Conservation (phyloP, 306 rosid genomes). For the Pyrus bretschneideri region DNA sequence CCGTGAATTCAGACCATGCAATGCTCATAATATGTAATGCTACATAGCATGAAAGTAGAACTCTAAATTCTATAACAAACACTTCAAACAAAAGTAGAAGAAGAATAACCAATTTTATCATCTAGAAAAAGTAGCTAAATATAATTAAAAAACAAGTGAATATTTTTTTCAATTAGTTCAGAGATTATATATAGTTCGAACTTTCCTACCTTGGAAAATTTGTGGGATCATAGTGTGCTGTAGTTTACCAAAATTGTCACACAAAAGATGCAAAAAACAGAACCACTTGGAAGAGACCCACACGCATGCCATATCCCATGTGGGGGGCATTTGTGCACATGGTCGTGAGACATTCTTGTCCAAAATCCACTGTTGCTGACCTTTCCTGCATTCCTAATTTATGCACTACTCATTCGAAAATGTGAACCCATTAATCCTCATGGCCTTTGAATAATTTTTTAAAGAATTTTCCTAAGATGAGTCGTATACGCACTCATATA, state of each 20-base stretch:
- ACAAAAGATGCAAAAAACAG: constrained; percentile 20
- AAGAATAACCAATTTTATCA: not conserved
- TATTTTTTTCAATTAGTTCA: not conserved
- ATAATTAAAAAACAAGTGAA: not conserved
- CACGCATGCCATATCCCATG: constrained; percentile 64
- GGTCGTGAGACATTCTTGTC: constrained; percentile 62
- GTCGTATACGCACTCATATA: too few species aligned
- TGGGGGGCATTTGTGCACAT: constrained; percentile 74
- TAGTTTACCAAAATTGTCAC: constrained; percentile 33
- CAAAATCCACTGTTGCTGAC: constrained; percentile 26
- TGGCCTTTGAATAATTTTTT: not conserved
- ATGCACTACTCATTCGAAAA: not conserved
- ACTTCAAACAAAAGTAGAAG: not conserved
- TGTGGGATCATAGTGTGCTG: constrained; percentile 26
- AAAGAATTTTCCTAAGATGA: too few species aligned
- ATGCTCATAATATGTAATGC: too few species aligned
- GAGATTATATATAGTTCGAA: not conserved
- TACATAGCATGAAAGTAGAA: too few species aligned
- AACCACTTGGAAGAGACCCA: constrained; percentile 48
- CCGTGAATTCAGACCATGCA: too few species aligned
- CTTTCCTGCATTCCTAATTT: not conserved
- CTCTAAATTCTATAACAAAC: not conserved
- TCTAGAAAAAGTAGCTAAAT: not conserved
- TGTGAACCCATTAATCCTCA: not conserved
- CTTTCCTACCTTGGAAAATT: constrained; percentile 37